Conservation (phyloP, 2,329 filamentous ascomycete genomes). For the Fusarium concolor region DNA sequence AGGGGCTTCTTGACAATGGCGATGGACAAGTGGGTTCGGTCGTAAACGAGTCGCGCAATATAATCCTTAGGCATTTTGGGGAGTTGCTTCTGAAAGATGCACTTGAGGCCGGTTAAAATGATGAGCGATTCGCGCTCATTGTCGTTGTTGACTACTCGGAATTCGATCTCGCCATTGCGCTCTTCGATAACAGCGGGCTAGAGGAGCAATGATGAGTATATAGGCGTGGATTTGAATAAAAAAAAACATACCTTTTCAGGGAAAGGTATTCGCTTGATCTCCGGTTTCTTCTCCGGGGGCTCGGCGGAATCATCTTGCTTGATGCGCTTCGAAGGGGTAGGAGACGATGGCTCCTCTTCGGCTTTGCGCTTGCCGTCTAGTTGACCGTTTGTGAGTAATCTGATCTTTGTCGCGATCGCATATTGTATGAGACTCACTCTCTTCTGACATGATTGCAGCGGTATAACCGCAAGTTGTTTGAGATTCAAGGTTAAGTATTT, state of each 20-base stretch:
- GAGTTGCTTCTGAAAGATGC: slow-evolving; percentile 97
- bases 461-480: slow-evolving; percentile 6
- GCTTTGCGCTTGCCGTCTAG: slow-evolving; percentile 78
- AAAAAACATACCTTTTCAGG: slow-evolving; percentile 79
- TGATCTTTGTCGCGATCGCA: not conserved
- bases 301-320: slow-evolving; percentile 60
- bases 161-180: slow-evolving; percentile 93
- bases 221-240: rapidly evolving
- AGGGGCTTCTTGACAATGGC: slow-evolving; percentile 97
- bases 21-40: slow-evolving; percentile 94
- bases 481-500: not conserved
- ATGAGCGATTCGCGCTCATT: slow-evolving; percentile 88
- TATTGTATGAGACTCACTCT: slow-evolving; percentile 26
- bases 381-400: slow-evolving; percentile 8
- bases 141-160: slow-evolving; percentile 98
- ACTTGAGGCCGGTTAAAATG: slow-evolving; percentile 94
- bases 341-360: slow-evolving; percentile 71
- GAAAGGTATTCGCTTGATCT: slow-evolving; percentile 79
- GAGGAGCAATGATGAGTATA: not conserved
- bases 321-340: slow-evolving; percentile 72
- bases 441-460: slow-evolving; percentile 42
- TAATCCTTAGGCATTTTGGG: slow-evolving; percentile 99
- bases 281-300: slow-evolving; percentile 59
- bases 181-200: slow-evolving; percentile 93
- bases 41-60: slow-evolving; percentile 96